Base-by-base conservation (phyloP, 306 rosid species). In the Prinsepia uniflora region DNA sequence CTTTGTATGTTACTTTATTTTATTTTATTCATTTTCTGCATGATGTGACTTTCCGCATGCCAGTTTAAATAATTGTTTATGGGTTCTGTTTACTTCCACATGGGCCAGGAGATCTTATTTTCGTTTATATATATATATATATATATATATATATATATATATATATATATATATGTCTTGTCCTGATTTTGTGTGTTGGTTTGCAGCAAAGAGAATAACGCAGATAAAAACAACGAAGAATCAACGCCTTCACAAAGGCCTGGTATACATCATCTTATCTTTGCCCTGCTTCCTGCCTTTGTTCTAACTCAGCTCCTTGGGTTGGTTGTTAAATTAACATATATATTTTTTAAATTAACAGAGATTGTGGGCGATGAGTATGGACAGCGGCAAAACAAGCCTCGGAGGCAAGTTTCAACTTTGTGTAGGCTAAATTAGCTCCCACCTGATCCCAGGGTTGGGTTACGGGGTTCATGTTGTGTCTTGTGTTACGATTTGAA, bases 341-440 rank as follows among this genome's bases (percentile, higher is more conserved):
- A 59, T 70, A 52, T 54, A 58, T 43, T 76, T 30, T 15, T 19
- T 70, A 30, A 72, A 20, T 73, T 18, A 76, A 68, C 81, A 92
- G 98, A 92, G 74, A 79, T 75, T 72, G 91, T 74, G 65, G 87
- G 67, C 3, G 96, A 92, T 67, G 98, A 90, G 74, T 81, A 86
- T 84, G 96, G 90, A 79, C 96, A 87, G 76, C 82, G 98, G 60
- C 98, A 88, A 52, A 92, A 86, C 79, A 92, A 90, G 79, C 93
- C 96, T 50, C 93, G 98, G 65, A 90, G 98, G 98, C 75, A 80
- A 90, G 88, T 82, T 73, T 49, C 13, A 19, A 19, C 13, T 53
- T 41, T 42, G 6, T 57, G 18, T 7, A 15, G 56, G 19, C 44
- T 54, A 43, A 30, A 13, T 44, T 43, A 10, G 34, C 46, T 55